Evolutionary conservation across 345 rosid genomes (phyloP), one percentile per base, ranked within the genome.

Genomic region (Angophora floribunda): DNA sequence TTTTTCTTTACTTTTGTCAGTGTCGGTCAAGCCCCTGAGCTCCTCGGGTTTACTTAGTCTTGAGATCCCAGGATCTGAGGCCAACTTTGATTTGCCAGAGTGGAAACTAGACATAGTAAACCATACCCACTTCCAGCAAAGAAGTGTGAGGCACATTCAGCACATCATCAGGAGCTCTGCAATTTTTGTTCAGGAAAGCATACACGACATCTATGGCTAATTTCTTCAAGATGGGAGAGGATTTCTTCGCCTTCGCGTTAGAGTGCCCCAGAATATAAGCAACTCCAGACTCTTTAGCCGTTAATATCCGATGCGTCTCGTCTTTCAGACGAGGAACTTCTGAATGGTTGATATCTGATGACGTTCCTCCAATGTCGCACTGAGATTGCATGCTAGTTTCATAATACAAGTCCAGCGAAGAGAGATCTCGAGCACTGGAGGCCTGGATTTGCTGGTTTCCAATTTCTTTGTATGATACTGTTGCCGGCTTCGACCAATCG

Each of bases 121-220:
- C 90, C 98, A 96, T 95, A 70, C 98, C 96, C 51, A 96, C 97
- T 90, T 96, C 97, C 85, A 95, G 93, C 89, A 95, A 88, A 90
- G 94, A 91, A n/a, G 95, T 86, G 88, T 93, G 95, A 78, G 97
- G 97, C 85, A 95, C 95, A 84, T 94, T 94, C 79, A 96, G 93
- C 85, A 94, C 92, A 82, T 91, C 95, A 90, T 93, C 95, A 12
- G 97, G 90, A 88, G 94, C 96, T 89, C 98, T 93, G 89, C 93
- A 94, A 86, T 96, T 96, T 82, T 94, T 95, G 92, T 95, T 96
- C 91, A 95, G 91, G 51, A 96, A 96, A 75, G 95, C 90, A 88
- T 89, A 96, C 78, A 94, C 93, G 44, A 90, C 90, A 88, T 96
- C 87, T 45, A 96, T 94, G 0, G 95, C 94, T 19, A 95, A 13